A percentile compares a stretch with the other conserved stretches of the same genome.
These are phyloP conservation scores for Ophiosphaerella korrae DNA, from an alignment of 2,329 filamentous ascomycete species.

Conservation along the genomic window DNA sequence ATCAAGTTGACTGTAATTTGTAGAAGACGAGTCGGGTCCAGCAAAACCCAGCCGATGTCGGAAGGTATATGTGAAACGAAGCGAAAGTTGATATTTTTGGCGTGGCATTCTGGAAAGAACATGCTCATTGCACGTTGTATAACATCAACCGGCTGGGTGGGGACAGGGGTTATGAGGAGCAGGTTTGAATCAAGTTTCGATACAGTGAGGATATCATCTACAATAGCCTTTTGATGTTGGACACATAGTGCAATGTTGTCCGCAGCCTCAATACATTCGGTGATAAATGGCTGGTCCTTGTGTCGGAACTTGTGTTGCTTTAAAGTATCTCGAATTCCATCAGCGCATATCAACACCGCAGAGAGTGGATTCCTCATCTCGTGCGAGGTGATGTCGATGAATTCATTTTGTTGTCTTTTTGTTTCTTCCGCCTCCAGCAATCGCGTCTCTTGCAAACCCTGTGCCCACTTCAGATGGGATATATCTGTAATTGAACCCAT, in stretches of 20 bases:
- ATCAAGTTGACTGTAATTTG: constrained; percentile 52
- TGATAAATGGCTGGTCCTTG: constrained; percentile 18
- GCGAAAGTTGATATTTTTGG: constrained; percentile 34
- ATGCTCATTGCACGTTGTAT: constrained; percentile 44
- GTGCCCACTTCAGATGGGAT: constrained; percentile 43
- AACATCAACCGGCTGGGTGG: constrained; percentile 43
- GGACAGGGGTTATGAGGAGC: constrained; percentile 44
- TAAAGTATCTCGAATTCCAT: constrained; percentile 37
- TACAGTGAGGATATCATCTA: constrained; percentile 43
- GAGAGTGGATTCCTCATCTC: constrained; percentile 45
- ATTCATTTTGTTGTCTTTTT: constrained; percentile 43
- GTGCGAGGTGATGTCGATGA: constrained; percentile 45
- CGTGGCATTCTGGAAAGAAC: constrained; percentile 45
- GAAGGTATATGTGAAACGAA: constrained; percentile 44
- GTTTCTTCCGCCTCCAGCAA: constrained; percentile 38
- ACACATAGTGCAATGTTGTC: constrained; percentile 50
- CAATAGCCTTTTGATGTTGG: constrained; percentile 43
- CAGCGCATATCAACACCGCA: constrained; percentile 41
- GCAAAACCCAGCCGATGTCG: constrained; percentile 47
- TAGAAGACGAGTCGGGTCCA: constrained; percentile 50
- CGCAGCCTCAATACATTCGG: constrained; percentile 37
- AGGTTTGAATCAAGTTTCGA: constrained; percentile 40
- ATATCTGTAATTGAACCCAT: constrained; percentile 42
- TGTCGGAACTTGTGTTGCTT: constrained; percentile 22
- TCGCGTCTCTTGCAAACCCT: constrained; percentile 38